A percentile compares a stretch with the other conserved stretches of the same genome.
These are phyloP conservation scores for Houttuynia cordata DNA, from an alignment of 164 flowering plant species.

Conservation along the genomic window DNA sequence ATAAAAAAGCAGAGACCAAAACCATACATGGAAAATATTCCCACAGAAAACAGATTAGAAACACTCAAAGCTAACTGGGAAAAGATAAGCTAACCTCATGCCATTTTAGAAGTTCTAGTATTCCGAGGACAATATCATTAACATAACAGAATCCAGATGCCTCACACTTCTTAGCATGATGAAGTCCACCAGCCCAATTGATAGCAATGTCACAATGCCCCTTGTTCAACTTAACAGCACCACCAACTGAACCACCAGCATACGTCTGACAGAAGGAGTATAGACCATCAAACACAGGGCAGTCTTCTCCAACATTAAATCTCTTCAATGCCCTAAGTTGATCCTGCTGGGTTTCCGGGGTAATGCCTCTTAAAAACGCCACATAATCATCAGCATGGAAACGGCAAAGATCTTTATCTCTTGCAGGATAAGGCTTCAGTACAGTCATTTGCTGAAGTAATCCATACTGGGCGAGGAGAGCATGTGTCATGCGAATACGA, in stretches of 20 bases:
- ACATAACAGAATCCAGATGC: conserved; percentile 60
- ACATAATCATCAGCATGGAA: conserved; percentile 57
- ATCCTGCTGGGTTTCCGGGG: conserved; percentile 49
- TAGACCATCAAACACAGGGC: conserved; percentile 56
- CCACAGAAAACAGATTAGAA: too few relatives aligned
- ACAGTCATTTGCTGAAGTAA: conserved; percentile 45
- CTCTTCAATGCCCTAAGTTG: conserved; percentile 37
- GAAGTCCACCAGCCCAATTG: conserved; percentile 60
- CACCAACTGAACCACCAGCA: conserved; percentile 55
- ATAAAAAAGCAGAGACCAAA: too few relatives aligned
- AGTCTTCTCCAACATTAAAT: conserved; percentile 47
- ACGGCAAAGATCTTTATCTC: conserved; percentile 41
- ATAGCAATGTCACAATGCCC: conserved; percentile 38
- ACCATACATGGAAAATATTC: too few relatives aligned
- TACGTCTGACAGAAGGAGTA: conserved; percentile 47
- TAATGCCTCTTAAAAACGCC: conserved; percentile 29
- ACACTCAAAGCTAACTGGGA: background rate
- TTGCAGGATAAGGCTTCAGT: conserved; percentile 36
- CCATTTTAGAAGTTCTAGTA: conserved; percentile 41
- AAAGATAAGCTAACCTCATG: conserved; percentile 20
- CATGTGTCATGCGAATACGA: conserved; percentile 52
- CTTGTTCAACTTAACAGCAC: conserved; percentile 37
- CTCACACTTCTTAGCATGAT: conserved; percentile 58
- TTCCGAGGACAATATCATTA: conserved; percentile 46
- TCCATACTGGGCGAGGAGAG: conserved; percentile 44